phyloP scores from a whole-genome alignment of 768 basidiomycete species.

The Tylopilus sp. region DNA sequence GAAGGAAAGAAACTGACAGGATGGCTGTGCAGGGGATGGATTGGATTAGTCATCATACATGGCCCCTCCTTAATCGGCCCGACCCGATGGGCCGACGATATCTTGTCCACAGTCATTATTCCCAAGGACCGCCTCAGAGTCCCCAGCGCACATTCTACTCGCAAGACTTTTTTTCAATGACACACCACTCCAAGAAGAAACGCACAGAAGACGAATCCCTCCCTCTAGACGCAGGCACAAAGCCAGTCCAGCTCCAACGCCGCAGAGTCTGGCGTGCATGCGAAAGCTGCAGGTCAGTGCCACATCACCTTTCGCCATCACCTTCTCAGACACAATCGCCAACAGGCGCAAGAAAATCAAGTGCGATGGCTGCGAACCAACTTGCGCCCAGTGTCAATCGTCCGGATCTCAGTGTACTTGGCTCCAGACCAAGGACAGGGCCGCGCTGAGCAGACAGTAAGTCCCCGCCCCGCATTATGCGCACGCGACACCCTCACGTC shows the following conservation, averaged over 20 bases:
- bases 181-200: slow-evolving; percentile 74
- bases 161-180: slow-evolving; percentile 46
- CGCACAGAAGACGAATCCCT: slow-evolving; percentile 54
- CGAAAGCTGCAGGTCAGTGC: slow-evolving; percentile 77
- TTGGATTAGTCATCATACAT: slow-evolving; percentile 31
- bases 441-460: slow-evolving; percentile 85
- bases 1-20: slow-evolving; percentile 19
- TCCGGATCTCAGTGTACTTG: slow-evolving; percentile 81
- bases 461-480: slow-evolving; percentile 28
- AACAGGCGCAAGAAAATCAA: slow-evolving; percentile 88
- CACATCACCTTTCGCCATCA: slow-evolving; percentile 16
- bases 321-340: slow-evolving; percentile 16
- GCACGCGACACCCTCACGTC: slow-evolving; percentile 17
- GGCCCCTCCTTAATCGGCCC: slow-evolving; percentile 29
- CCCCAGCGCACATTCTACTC: slow-evolving; percentile 28
- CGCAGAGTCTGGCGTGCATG: slow-evolving; percentile 85
- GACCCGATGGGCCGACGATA: slow-evolving; percentile 37
- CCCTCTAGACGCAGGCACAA: slow-evolving; percentile 54
- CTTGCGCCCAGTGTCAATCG: slow-evolving; percentile 75
- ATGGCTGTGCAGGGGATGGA: slow-evolving; percentile 31
- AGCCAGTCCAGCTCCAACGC: slow-evolving; percentile 76
- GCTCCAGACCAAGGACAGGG: slow-evolving; percentile 90
- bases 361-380: slow-evolving; percentile 85
- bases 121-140: slow-evolving; percentile 15
- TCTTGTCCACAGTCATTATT: slow-evolving; percentile 26